Conservation (phyloP, 2,329 filamentous ascomycete genomes). For the Didymella glomerata region DNA sequence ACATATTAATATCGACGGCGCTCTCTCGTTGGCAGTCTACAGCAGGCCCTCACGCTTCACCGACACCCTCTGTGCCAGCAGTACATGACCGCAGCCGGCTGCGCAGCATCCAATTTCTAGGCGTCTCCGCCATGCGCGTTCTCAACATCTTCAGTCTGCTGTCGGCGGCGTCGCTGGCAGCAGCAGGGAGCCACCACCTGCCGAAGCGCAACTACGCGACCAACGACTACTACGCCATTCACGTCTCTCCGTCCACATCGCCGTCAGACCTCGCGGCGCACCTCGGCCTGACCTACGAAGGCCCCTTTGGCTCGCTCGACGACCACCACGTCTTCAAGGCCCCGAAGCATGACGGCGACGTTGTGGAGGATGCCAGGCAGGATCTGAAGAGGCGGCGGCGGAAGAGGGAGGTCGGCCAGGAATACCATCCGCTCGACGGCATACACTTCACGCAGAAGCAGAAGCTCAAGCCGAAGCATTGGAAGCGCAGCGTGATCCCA, state of each 20-base stretch:
- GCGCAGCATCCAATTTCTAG: slow-evolving; percentile 17
- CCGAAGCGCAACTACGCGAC: slow-evolving; percentile 75
- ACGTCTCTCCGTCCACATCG: slow-evolving; percentile 72
- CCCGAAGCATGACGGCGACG: slow-evolving; percentile 64
- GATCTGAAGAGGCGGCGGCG: slow-evolving; percentile 66
- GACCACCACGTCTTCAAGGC: slow-evolving; percentile 87
- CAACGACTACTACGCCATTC: slow-evolving; percentile 92
- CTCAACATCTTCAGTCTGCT: slow-evolving; percentile 58
- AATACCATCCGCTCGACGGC: slow-evolving; percentile 70
- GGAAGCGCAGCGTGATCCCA: slow-evolving; percentile 63
- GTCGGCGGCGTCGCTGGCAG: slow-evolving; percentile 44
- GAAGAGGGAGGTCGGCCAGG: slow-evolving; percentile 63
- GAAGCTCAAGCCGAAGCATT: slow-evolving; percentile 66
- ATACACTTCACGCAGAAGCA: slow-evolving; percentile 85
- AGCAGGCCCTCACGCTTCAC: neutral
- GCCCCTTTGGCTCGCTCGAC: slow-evolving; percentile 77
- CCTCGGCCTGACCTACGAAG: slow-evolving; percentile 82
- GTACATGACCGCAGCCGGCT: slow-evolving; percentile 31
- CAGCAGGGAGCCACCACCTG: slow-evolving; percentile 47
- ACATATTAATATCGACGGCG: neutral
- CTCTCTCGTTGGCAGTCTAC: neutral
- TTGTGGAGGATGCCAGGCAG: slow-evolving; percentile 60
- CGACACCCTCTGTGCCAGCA: neutral
- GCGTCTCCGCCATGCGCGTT: slow-evolving; percentile 47
- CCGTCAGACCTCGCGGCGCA: slow-evolving; percentile 75